These are phyloP conservation scores for Lactarius deliciosus DNA, from an alignment of 768 basidiomycete genomes.

Conservation along the genomic window DNA sequence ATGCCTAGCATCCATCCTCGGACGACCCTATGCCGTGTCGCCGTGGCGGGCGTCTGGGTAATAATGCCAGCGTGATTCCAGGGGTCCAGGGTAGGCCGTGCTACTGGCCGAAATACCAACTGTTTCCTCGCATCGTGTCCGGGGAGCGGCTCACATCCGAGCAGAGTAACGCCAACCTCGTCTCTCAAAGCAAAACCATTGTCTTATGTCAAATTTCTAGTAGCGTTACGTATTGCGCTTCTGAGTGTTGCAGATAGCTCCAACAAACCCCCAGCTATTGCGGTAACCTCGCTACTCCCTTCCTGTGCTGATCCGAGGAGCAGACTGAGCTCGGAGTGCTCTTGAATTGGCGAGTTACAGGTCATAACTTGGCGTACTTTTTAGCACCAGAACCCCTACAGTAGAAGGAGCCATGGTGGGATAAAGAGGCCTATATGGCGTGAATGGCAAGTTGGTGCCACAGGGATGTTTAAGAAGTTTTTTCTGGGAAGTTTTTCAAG, in stretches of 20 bases:
- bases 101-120: conserved; percentile 18
- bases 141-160: conserved; percentile 22
- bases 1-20: conserved; percentile 9
- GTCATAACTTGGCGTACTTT: background rate
- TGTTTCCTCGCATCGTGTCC: conserved; percentile 6
- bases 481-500: background rate
- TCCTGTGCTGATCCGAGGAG: conserved; percentile 23
- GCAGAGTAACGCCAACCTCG: conserved; percentile 14
- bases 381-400: background rate
- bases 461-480: conserved; percentile 10
- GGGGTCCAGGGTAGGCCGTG: conserved; percentile 10
- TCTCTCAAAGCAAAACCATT: conserved; percentile 5
- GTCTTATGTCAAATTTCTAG: conserved; percentile 25
- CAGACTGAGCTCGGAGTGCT: conserved; percentile 11
- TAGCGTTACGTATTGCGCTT: conserved; percentile 23
- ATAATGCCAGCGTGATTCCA: conserved; percentile 16
- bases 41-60: conserved; percentile 21
- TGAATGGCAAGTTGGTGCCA: conserved; percentile 11
- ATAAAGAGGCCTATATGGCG: conserved; percentile 2
- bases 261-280: conserved; percentile 11
- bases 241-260: conserved; percentile 17
- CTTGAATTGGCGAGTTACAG: conserved; percentile 18
- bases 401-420: background rate
- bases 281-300: conserved; percentile 6
- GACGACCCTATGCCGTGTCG: conserved; percentile 11